Percentiles rank a stretch among this genome's conserved stretches.
These are phyloP conservation scores for Geranium rotundifolium DNA, from an alignment of 345 rosid genomes.

Conservation along the genomic window DNA sequence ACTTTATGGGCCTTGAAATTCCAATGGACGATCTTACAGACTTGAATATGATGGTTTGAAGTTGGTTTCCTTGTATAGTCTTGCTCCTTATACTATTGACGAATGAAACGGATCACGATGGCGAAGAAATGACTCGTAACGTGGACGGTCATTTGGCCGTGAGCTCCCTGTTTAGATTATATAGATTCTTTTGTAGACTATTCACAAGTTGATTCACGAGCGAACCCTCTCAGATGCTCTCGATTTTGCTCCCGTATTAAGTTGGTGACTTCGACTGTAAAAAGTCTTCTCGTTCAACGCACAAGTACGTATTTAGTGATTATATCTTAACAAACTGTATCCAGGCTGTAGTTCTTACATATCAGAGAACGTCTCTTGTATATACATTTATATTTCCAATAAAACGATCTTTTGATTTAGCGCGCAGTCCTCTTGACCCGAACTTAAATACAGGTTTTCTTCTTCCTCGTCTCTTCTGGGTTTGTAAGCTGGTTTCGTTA, in stretches of 20 bases:
- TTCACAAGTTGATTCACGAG: slow-evolving; percentile 26
- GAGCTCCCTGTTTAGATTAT: slow-evolving; percentile 38
- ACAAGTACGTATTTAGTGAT: slow-evolving; percentile 32
- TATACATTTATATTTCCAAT: slow-evolving; percentile 35
- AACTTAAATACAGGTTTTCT: background rate
- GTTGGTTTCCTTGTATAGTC: slow-evolving; percentile 57
- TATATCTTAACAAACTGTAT: slow-evolving; percentile 33
- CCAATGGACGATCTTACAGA: slow-evolving; percentile 99
- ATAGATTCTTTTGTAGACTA: slow-evolving; percentile 58
- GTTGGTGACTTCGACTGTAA: slow-evolving; percentile 53
- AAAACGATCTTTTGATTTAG: background rate
- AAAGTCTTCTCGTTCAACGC: slow-evolving; percentile 35
- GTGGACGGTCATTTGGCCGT: slow-evolving; percentile 33
- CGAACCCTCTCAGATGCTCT: slow-evolving; percentile 38
- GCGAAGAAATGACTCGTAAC: slow-evolving; percentile 47
- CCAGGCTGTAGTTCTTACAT: slow-evolving; percentile 44
- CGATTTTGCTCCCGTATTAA: slow-evolving; percentile 36
- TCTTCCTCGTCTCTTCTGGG: too few species aligned
- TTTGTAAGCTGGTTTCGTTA: too few species aligned
- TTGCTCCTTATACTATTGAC: slow-evolving; percentile 72
- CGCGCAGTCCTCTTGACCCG: background rate
- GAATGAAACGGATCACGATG: slow-evolving; percentile 27
- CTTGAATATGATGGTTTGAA: slow-evolving; percentile 92
- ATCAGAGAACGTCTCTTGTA: slow-evolving; percentile 66
- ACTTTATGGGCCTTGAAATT: slow-evolving; percentile 91